phyloP scores from a whole-genome alignment of 768 basidiomycete species.

The Dendrothele bispora region DNA sequence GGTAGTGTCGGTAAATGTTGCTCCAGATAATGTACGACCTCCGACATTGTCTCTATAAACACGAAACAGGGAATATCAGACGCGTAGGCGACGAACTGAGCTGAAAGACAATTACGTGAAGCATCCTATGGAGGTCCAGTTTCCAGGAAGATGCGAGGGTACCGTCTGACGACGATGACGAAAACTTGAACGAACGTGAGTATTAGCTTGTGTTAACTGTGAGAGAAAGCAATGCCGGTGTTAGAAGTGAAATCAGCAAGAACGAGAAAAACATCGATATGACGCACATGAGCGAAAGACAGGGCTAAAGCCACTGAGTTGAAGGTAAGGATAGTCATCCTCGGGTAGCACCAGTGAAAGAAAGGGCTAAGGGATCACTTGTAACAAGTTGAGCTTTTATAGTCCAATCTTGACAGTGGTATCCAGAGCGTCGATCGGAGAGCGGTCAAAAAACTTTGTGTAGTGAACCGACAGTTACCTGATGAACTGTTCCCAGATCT shows the following conservation, averaged over 20 bases:
- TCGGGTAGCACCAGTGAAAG: too few species aligned
- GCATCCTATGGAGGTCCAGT: slow-evolving; percentile 62
- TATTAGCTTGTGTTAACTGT: slow-evolving; percentile 25
- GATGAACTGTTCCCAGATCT: too few species aligned
- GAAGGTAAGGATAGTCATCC: slow-evolving; percentile 33
- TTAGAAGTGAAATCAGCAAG: neutral
- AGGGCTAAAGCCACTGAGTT: slow-evolving; percentile 33
- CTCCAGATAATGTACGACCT: slow-evolving; percentile 57
- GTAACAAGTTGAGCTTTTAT: too few species aligned
- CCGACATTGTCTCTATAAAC: slow-evolving; percentile 50
- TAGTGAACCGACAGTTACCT: too few species aligned
- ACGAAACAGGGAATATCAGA: slow-evolving; percentile 4
- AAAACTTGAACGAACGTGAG: slow-evolving; percentile 24
- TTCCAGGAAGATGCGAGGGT: slow-evolving; percentile 45
- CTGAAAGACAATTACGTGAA: slow-evolving; percentile 46
- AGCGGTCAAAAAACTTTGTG: too few species aligned
- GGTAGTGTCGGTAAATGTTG: slow-evolving; percentile 41
- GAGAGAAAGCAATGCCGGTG: neutral
- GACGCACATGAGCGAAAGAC: slow-evolving; percentile 39
- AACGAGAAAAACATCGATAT: slow-evolving; percentile 7
- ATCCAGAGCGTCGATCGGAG: too few species aligned
- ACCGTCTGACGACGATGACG: slow-evolving; percentile 39
- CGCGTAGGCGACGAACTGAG: neutral
- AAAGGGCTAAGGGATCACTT: too few species aligned
- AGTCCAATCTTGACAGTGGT: too few species aligned